Conservation (phyloP, 306 rosid species). For the Cicer judaicum region DNA sequence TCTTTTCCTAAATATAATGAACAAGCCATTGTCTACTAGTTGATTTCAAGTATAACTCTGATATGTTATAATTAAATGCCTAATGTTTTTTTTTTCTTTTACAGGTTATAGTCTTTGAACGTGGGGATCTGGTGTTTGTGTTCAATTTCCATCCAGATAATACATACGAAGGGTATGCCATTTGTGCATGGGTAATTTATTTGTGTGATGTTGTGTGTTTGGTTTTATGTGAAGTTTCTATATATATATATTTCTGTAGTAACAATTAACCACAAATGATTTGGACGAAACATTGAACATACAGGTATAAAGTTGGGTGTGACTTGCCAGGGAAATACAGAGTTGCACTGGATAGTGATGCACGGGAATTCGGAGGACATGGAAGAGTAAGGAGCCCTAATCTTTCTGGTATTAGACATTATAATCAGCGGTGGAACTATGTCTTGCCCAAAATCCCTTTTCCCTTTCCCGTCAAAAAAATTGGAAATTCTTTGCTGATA, state of each 20-base stretch:
- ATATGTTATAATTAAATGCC: conserved; percentile 34
- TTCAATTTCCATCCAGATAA: conserved; percentile 91
- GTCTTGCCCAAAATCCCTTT: not conserved
- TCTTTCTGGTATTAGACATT: conserved; percentile 28
- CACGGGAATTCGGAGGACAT: conserved; percentile 80
- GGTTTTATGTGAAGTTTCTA: conserved; percentile 30
- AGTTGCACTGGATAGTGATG: conserved; percentile 94
- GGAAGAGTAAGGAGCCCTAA: conserved; percentile 81
- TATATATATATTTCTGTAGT: conserved; percentile 6
- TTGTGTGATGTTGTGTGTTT: conserved; percentile 17
- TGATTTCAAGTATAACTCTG: conserved; percentile 23
- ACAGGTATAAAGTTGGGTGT: conserved; percentile 94
- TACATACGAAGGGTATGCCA: conserved; percentile 80
- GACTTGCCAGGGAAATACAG: conserved; percentile 97
- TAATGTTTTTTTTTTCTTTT: conserved; percentile 37
- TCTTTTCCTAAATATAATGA: conserved; percentile 25
- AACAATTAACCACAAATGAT: conserved; percentile 33
- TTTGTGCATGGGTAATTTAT: conserved; percentile 15
- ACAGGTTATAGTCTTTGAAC: conserved; percentile 92
- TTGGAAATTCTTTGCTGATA: conserved; percentile 8
- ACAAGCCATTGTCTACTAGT: conserved; percentile 21
- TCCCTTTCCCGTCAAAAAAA: not conserved
- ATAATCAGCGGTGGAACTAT: conserved; percentile 12
- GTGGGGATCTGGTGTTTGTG: conserved; percentile 89
- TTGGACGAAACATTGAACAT: conserved; percentile 45